Percentiles rank a stretch among this genome's conserved stretches.
Conservation (phyloP, 495 filamentous ascomycete genomes). For the Rostrohypoxylon terebratum region DNA sequence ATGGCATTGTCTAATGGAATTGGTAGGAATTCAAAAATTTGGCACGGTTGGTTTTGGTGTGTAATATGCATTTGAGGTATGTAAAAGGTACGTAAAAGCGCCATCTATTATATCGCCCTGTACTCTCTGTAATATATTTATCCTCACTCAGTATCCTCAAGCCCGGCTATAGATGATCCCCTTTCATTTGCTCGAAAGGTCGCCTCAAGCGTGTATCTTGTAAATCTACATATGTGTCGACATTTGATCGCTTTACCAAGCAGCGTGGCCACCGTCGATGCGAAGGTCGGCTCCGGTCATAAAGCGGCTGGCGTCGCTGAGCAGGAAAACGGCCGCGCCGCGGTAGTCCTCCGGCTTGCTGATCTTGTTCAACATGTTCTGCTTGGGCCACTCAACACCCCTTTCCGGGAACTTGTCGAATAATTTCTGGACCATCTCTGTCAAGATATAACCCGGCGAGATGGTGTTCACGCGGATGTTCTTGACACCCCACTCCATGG, state of each 20-base stretch:
- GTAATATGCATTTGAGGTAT: conserved; percentile 38
- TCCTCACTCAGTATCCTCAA: conserved; percentile 15
- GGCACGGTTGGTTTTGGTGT: neutral
- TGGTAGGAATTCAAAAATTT: neutral
- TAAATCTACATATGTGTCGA: conserved; percentile 25
- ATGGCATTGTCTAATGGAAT: neutral
- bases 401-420: conserved; percentile 82
- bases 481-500: conserved; percentile 84
- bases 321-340: conserved; percentile 83
- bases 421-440: conserved; percentile 86
- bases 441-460: conserved; percentile 94
- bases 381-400: conserved; percentile 78
- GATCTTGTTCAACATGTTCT: conserved; percentile 89
- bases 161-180: conserved; percentile 12
- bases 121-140: conserved; percentile 30
- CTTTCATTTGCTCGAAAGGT: conserved; percentile 8
- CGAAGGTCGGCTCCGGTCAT: conserved; percentile 86
- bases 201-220: conserved; percentile 13
- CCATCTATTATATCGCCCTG: conserved; percentile 28
- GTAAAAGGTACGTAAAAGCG: conserved; percentile 39
- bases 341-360: conserved; percentile 84
- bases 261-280: conserved; percentile 84
- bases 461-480: conserved; percentile 96
- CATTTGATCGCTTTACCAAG: conserved; percentile 67
- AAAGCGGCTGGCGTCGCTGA: conserved; percentile 87